Evolutionary conservation across 495 filamentous ascomycete genomes (phyloP), one percentile per base, ranked within the genome.

Genomic region (Jackrogersella minutella): DNA sequence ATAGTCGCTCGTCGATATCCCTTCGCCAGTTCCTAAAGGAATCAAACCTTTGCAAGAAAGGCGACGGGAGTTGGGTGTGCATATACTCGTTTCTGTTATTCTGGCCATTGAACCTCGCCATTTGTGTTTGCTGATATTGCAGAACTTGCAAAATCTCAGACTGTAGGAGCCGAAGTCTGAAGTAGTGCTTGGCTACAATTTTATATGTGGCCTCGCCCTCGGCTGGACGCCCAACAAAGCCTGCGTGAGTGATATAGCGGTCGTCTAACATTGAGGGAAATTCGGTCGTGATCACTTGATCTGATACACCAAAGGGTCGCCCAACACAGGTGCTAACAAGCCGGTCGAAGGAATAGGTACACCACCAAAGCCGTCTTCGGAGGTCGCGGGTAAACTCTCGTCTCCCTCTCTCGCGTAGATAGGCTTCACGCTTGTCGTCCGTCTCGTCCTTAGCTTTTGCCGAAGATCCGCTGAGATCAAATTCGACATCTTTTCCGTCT

Each of bases 121-220:
- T 81, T 68, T 91, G 84, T 0, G 91, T 86, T 73, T 97, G 93
- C 46, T 95, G 91, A 72, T 93, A 90, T 74, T 97, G 94, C 43
- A 97, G 78, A 4, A 98, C 94, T 73, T 97, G 92, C 31, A 97
- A 82, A 47, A 98, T 97, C 74, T 98, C 94, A 0, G 94, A 97
- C 77, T 98, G 94, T 19, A 98, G 81, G 16, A 97, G 82, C n/a
- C 94, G 86, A 4, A 97, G 82, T 44, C 92, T 88, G 78, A 97
- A 93, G 73, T 98, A 98, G 63, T 97, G 94, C 67, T 93, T 87
- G 4, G 93, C 86, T 5, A 95, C 91, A 63, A 90, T 82, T 76
- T 98, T 98, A 74, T 97, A 97, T 31, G 88, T 93, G 3, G 92
- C 87, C 39, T 80, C 77, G 1, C 82, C 76, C 3, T 75, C 77